Percentiles rank a stretch among this genome's conserved stretches.
Conservation (phyloP, 805 yeast genomes). For the Maudiozyma pseudohumilis region DNA sequence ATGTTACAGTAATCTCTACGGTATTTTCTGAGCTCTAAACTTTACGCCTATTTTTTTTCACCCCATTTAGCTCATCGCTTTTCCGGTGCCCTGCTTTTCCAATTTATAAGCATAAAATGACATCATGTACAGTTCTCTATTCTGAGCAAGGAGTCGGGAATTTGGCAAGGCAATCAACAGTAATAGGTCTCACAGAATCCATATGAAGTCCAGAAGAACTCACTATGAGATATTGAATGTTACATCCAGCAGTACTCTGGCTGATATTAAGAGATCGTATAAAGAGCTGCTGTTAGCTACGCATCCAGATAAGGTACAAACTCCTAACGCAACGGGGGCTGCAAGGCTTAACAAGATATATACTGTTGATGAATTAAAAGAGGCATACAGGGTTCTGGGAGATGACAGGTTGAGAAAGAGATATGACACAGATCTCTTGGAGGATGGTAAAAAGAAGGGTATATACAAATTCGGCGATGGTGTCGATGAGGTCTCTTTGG, state of each 20-base stretch:
- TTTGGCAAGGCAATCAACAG: background rate
- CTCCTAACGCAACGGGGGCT: background rate
- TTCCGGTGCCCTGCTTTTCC: too few species aligned
- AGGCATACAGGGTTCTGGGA: slow-evolving; percentile 53
- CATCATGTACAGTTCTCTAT: too few species aligned
- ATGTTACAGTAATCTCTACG: too few species aligned
- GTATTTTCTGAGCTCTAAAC: background rate
- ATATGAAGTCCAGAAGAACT: slow-evolving; percentile 12
- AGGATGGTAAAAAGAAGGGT: slow-evolving; percentile 27
- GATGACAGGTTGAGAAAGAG: slow-evolving; percentile 32
- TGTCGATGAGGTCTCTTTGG: slow-evolving; percentile 55
- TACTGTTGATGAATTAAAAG: slow-evolving; percentile 36
- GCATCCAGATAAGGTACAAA: slow-evolving; percentile 68
- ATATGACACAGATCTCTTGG: slow-evolving; percentile 44
- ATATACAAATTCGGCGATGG: slow-evolving; percentile 47
- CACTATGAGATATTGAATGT: slow-evolving; percentile 56
- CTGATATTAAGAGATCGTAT: slow-evolving; percentile 55
- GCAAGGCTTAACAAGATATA: background rate
- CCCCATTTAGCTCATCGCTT: background rate
- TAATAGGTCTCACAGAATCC: too few species aligned
- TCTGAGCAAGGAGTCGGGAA: too few species aligned
- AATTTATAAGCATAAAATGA: background rate
- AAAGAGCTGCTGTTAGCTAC: slow-evolving; percentile 43
- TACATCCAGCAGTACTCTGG: slow-evolving; percentile 27
- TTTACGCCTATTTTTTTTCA: background rate